Evolutionary conservation across 2,329 filamentous ascomycete genomes (phyloP).

Genomic region (Gremmenia infestans): DNA sequence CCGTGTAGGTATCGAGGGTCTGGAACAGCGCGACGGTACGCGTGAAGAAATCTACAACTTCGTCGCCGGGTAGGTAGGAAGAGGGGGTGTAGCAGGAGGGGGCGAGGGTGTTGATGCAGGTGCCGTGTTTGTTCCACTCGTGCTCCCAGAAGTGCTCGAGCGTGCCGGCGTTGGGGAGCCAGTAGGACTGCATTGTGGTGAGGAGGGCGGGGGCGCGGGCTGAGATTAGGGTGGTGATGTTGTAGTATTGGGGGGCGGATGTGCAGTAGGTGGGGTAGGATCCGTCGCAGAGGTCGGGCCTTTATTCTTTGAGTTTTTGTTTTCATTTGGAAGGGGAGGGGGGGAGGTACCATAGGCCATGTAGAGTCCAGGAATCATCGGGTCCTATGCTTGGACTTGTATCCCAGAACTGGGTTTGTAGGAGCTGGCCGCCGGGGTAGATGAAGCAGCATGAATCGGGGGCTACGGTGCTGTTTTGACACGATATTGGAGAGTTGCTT

Average conservation of each 20-base stretch:
- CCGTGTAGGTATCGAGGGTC: conserved; percentile 46
- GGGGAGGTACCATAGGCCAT: conserved; percentile 51
- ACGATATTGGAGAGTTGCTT: conserved; percentile 43
- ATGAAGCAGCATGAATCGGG: conserved; percentile 66
- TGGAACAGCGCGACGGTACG: conserved; percentile 61
- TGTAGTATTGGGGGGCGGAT: conserved; percentile 52
- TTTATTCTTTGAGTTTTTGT: background rate
- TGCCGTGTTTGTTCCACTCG: conserved; percentile 71
- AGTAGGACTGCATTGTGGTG: conserved; percentile 62
- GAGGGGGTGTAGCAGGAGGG: conserved; percentile 54
- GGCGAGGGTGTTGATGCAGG: conserved; percentile 65
- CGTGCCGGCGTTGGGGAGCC: conserved; percentile 61
- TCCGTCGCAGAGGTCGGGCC: conserved; percentile 61
- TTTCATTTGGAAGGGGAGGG: background rate
- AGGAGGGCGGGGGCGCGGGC: conserved; percentile 42
- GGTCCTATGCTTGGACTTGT: conserved; percentile 58
- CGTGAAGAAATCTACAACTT: conserved; percentile 65
- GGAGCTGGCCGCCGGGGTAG: conserved; percentile 61
- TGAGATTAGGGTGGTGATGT: conserved; percentile 51
- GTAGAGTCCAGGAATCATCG: conserved; percentile 66
- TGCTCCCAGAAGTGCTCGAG: conserved; percentile 64
- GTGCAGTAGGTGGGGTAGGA: conserved; percentile 64
- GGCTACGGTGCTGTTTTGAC: conserved; percentile 57
- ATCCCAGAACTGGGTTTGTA: conserved; percentile 77
- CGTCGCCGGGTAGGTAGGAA: conserved; percentile 51